Evolutionary conservation across 768 basidiomycete species (phyloP), one percentile per base, ranked within the genome.

Genomic region (Termitomyces sp.): DNA sequence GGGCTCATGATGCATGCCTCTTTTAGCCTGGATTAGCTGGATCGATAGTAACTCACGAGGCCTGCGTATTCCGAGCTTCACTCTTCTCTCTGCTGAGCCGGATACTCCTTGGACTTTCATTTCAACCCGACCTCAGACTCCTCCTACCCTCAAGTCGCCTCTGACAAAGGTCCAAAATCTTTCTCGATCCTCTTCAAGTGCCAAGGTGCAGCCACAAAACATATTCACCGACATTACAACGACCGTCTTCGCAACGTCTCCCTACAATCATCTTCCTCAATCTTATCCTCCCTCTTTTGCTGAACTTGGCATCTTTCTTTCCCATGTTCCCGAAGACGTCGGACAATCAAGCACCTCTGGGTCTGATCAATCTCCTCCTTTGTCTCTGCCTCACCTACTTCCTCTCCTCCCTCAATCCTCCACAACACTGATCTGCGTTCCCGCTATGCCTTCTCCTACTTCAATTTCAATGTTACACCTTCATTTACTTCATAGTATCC

Each of bases 1-100:
- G 41, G 6, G 35, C 26, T 55, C 28, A 60, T n/a, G 26, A 61
- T 41, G 45, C 51, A 61, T 41, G 45, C 51, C 21, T 15, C 51
- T 32, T 38, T n/a, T 61, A 93, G 90, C 82, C 46, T 93, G 90
- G 90, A 74, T 74, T 35, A 70, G 66, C 10, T 77, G 81, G 58
- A 68, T 89, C 22, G 73, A 77, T 1, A 69, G 67, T 24, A 68
- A 71, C 8, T 72, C 69, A 52, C 67, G 62, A 6, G 75, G 77
- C 35, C 68, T 79, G n/a, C 74, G 76, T 1, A 75, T 81, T 11
- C 64, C 85, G 22, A 84, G 88, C 59, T 77, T 89, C 46, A 77
- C 79, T 7, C 57, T 93, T 1, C 62, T 85, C 19, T 81, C 80
- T 53, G 83, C 83, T 1, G 83, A 90, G 34, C 73, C 73, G 12